Percentiles rank a stretch among this genome's conserved stretches.
These are phyloP conservation scores for Neopestalotiopsis sp. DNA, from an alignment of 2,329 filamentous ascomycete species.

Conservation along the genomic window DNA sequence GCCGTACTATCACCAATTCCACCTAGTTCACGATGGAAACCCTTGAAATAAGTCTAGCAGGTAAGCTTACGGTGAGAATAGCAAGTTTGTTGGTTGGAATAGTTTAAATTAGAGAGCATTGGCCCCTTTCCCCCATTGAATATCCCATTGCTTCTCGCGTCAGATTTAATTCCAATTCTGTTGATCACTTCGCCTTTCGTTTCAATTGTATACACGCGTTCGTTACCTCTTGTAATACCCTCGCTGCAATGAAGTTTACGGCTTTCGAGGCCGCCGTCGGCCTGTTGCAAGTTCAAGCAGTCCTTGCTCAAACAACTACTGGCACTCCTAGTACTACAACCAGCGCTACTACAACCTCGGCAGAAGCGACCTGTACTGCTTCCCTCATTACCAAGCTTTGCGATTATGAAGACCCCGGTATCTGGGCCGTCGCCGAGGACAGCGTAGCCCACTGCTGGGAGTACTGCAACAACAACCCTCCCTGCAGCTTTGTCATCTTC, in stretches of 20 bases:
- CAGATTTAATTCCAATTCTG: no score
- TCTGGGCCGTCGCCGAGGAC: neutral
- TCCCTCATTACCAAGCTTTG: slow-evolving; percentile 14
- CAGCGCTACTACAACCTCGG: neutral
- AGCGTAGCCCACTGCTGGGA: slow-evolving; percentile 5
- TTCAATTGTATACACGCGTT: no score
- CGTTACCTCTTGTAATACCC: neutral
- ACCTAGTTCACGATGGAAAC: no score
- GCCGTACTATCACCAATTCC: no score
- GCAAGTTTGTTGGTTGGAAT: no score
- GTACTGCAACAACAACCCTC: slow-evolving; percentile 7
- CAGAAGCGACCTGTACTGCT: slow-evolving; percentile 1
- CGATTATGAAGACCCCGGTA: neutral
- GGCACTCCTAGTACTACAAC: neutral
- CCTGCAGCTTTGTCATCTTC: slow-evolving; percentile 13
- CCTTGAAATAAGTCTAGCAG: no score
- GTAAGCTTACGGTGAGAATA: no score
- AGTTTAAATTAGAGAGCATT: no score
- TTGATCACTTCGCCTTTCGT: no score
- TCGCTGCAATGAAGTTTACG: slow-evolving; percentile 7
- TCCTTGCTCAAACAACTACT: slow-evolving; percentile 7
- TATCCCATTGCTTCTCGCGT: no score
- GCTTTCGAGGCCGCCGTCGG: neutral
- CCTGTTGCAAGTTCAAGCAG: slow-evolving; percentile 2
- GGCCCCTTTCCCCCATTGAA: no score